Conservation (phyloP, 306 rosid species). For the Pterocarpus macrocarpus region DNA sequence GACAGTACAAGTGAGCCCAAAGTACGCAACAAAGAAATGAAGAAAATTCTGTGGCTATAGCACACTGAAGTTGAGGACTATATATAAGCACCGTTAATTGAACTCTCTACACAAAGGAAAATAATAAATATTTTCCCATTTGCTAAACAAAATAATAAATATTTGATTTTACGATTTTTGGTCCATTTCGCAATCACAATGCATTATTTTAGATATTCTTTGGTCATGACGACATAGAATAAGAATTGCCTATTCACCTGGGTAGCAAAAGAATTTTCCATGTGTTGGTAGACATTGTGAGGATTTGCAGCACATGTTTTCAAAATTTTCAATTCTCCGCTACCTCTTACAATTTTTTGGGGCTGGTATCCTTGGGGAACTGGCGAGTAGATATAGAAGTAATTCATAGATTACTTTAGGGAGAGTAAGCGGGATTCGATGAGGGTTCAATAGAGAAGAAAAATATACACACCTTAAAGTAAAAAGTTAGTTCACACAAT, state of each 20-base stretch:
- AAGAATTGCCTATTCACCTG: not conserved
- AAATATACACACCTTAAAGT: too few relatives aligned
- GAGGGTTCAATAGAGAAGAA: too few relatives aligned
- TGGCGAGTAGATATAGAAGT: too few relatives aligned
- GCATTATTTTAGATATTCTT: not conserved
- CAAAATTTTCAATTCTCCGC: too few relatives aligned
- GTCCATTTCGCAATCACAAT: not conserved
- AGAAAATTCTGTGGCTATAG: conserved; percentile 13
- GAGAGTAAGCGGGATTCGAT: too few relatives aligned
- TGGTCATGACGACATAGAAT: not conserved
- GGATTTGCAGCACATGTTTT: too few relatives aligned
- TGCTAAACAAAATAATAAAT: not conserved
- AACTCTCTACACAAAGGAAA: not conserved
- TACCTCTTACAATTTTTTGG: not conserved
- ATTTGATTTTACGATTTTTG: not conserved
- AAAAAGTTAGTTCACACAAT: too few relatives aligned
- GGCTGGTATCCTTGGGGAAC: too few relatives aligned
- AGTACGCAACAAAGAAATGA: not conserved
- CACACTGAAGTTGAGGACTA: conserved; percentile 6
- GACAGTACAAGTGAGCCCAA: conserved; percentile 19
- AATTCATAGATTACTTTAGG: too few relatives aligned
- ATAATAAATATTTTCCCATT: not conserved
- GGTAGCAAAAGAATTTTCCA: not conserved
- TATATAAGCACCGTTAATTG: not conserved
- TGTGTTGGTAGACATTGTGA: not conserved